Percentiles rank a stretch among this genome's conserved stretches.
phyloP scores from a whole-genome alignment of 2,329 filamentous ascomycete species.

The Colletotrichum sp. region DNA sequence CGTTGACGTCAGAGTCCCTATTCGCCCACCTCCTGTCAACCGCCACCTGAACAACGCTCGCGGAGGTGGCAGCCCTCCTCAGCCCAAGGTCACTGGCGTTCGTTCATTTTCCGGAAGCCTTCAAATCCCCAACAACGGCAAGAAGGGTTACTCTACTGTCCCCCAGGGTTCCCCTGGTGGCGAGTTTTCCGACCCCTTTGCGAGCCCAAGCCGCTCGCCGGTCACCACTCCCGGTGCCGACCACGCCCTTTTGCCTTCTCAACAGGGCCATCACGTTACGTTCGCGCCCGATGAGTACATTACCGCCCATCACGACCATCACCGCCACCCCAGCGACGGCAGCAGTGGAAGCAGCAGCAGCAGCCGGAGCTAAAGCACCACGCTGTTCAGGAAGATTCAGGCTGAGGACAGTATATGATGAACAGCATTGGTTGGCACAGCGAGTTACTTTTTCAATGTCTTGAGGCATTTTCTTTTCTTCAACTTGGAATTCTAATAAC shows the following conservation, averaged over 20 bases:
- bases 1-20: conserved; percentile 2
- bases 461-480: not conserved
- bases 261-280: not conserved
- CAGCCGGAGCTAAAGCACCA: not conserved
- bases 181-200: conserved; percentile 8
- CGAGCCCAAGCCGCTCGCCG: not conserved
- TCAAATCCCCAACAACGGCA: not conserved
- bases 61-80: not conserved
- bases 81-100: not conserved
- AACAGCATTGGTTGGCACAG: not conserved
- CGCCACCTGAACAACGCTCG: conserved; percentile 12
- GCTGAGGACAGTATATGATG: not conserved
- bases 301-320: not conserved
- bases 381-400: not conserved
- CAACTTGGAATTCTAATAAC: not conserved
- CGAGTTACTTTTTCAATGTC: not conserved
- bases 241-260: not conserved
- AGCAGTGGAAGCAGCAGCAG: not conserved
- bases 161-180: not conserved
- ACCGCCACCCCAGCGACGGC: not conserved
- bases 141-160: conserved; percentile 1
- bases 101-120: not conserved
- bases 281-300: conserved; percentile 6
- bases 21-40: conserved; percentile 1
- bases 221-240: not conserved